These are phyloP conservation scores for Teratosphaeriaceae sp. DNA, from an alignment of 2,329 filamentous ascomycete species.

Conservation along the genomic window DNA sequence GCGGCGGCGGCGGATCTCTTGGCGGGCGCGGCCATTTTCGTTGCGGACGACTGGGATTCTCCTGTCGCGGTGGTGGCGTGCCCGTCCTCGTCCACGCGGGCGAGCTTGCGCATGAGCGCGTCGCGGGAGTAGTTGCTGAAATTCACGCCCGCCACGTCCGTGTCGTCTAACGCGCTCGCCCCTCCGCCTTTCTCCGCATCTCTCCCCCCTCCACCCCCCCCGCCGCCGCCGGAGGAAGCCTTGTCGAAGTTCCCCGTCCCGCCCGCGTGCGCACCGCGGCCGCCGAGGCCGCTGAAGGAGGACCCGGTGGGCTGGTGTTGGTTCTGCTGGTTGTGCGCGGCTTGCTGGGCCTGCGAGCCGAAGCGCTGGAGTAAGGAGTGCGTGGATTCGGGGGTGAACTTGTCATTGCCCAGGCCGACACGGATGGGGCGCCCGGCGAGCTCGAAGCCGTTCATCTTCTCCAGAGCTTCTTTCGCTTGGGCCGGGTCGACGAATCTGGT, in stretches of 20 bases:
- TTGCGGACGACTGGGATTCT: conserved; percentile 60
- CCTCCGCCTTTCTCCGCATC: conserved; percentile 81
- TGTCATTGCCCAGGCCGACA: conserved; percentile 99
- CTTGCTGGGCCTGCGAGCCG: conserved; percentile 58
- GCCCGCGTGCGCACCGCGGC: conserved; percentile 75
- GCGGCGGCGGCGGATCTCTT: too few relatives aligned
- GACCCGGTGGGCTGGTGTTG: too few relatives aligned
- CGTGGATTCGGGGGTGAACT: conserved; percentile 97
- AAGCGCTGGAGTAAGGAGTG: conserved; percentile 88
- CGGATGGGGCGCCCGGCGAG: conserved; percentile 94
- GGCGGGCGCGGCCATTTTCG: conserved; percentile 40
- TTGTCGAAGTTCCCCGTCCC: conserved; percentile 76
- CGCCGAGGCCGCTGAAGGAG: conserved; percentile 82
- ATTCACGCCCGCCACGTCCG: conserved; percentile 95
- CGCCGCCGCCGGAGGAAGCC: too few relatives aligned
- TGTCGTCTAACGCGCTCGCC: conserved; percentile 92
- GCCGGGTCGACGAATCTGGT: conserved; percentile 57
- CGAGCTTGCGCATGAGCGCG: conserved; percentile 97
- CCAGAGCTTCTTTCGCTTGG: conserved; percentile 87
- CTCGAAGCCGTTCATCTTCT: conserved; percentile 99
- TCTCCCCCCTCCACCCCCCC: too few relatives aligned
- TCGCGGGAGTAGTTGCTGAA: conserved; percentile 99
- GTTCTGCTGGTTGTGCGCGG: conserved; percentile 44
- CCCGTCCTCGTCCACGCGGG: conserved; percentile 80
- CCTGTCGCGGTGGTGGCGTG: too few relatives aligned